A percentile compares a stretch with the other conserved stretches of the same genome.
phyloP scores from a whole-genome alignment of 495 filamentous ascomycete species.

The Penicillium goetzii region DNA sequence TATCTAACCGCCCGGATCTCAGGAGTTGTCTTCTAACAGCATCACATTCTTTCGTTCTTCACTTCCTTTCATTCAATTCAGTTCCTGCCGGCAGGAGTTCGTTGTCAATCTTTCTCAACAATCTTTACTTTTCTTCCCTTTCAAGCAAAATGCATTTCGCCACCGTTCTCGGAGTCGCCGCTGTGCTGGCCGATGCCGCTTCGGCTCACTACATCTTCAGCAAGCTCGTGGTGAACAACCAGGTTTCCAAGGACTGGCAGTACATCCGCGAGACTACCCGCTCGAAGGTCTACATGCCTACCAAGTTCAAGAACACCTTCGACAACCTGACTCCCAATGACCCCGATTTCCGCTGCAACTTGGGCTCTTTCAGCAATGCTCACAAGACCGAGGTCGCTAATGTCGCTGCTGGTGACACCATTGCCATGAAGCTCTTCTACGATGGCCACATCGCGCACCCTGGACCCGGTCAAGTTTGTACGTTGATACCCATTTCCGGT shows the following conservation, averaged over 20 bases:
- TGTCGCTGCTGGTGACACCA: constrained; percentile 27
- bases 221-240: constrained; percentile 23
- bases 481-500: constrained; percentile 19
- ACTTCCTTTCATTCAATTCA: too few relatives aligned
- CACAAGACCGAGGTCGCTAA: constrained; percentile 28
- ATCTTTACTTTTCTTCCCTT: background rate
- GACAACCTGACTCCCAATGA: constrained; percentile 30
- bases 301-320: constrained; percentile 24
- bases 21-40: too few relatives aligned
- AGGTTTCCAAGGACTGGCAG: constrained; percentile 25
- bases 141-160: constrained; percentile 21
- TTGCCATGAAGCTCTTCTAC: constrained; percentile 31
- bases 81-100: background rate
- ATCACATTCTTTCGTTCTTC: background rate
- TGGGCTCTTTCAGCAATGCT: constrained; percentile 28
- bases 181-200: constrained; percentile 17
- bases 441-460: constrained; percentile 24
- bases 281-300: constrained; percentile 23
- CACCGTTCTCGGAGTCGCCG: constrained; percentile 7
- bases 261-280: constrained; percentile 31
- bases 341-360: constrained; percentile 30
- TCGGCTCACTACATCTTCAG: constrained; percentile 31
- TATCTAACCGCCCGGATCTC: too few relatives aligned
- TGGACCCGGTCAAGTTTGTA: constrained; percentile 32
- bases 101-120: background rate